These are phyloP conservation scores for Botrytis aclada DNA, from an alignment of 2,329 filamentous ascomycete genomes.

Conservation along the genomic window DNA sequence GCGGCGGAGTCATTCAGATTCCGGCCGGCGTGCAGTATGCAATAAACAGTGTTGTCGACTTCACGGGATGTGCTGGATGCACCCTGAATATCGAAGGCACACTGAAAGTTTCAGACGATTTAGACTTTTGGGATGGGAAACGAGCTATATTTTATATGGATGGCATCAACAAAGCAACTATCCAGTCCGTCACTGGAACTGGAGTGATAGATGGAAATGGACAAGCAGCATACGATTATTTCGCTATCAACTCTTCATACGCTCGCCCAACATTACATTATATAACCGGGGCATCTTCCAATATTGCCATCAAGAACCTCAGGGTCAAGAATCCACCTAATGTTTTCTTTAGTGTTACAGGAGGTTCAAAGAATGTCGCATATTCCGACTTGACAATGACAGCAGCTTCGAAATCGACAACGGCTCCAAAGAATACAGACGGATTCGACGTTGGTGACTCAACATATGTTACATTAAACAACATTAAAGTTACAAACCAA, in stretches of 20 bases:
- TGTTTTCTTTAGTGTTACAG: slow-evolving; percentile 44
- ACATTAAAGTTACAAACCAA: slow-evolving; percentile 52
- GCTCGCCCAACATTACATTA: slow-evolving; percentile 43
- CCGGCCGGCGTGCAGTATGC: slow-evolving; percentile 43
- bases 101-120: slow-evolving; percentile 41
- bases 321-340: slow-evolving; percentile 45
- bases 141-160: slow-evolving; percentile 42
- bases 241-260: slow-evolving; percentile 41
- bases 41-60: slow-evolving; percentile 44
- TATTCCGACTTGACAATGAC: slow-evolving; percentile 42
- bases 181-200: slow-evolving; percentile 42
- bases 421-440: slow-evolving; percentile 51
- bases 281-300: slow-evolving; percentile 39
- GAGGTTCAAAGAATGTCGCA: slow-evolving; percentile 38
- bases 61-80: slow-evolving; percentile 44
- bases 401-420: slow-evolving; percentile 41
- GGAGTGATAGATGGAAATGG: slow-evolving; percentile 49
- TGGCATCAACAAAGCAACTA: slow-evolving; percentile 40
- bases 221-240: slow-evolving; percentile 44
- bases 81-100: slow-evolving; percentile 47
- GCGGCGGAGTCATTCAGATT: slow-evolving; percentile 46
- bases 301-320: slow-evolving; percentile 42
- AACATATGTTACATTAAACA: slow-evolving; percentile 47
- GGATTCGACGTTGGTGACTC: slow-evolving; percentile 48
- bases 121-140: slow-evolving; percentile 44